These are phyloP conservation scores for Pulveroboletus sp. DNA, from an alignment of 768 basidiomycete species.

Conservation along the genomic window DNA sequence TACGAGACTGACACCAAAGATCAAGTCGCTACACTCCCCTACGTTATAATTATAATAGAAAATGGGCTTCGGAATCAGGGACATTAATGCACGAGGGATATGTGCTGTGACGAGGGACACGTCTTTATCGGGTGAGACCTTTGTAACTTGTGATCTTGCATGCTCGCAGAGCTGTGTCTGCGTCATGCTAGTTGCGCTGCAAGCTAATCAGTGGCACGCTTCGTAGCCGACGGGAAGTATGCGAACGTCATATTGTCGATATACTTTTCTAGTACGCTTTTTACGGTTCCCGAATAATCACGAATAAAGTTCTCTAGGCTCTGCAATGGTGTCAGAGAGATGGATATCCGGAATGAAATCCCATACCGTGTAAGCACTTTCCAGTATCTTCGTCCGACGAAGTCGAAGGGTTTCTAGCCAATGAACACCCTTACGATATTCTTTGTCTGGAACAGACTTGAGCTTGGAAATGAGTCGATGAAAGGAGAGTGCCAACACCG, in stretches of 20 bases:
- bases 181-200: slow-evolving; percentile 75
- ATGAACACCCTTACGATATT: slow-evolving; percentile 85
- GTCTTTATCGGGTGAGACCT: slow-evolving; percentile 71
- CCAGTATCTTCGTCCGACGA: slow-evolving; percentile 74
- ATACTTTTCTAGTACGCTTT: slow-evolving; percentile 65
- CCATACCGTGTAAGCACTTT: slow-evolving; percentile 73
- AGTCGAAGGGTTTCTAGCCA: slow-evolving; percentile 90
- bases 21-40: slow-evolving; percentile 82
- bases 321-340: slow-evolving; percentile 36
- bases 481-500: slow-evolving; percentile 15
- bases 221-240: neutral
- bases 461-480: neutral
- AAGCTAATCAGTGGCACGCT: neutral
- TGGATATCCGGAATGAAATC: neutral
- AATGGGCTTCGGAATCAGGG: slow-evolving; percentile 64
- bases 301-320: slow-evolving; percentile 77
- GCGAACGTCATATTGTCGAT: slow-evolving; percentile 68
- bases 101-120: slow-evolving; percentile 49
- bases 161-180: slow-evolving; percentile 71
- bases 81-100: slow-evolving; percentile 59
- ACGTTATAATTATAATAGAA: slow-evolving; percentile 76
- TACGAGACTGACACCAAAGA: slow-evolving; percentile 83
- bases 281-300: slow-evolving; percentile 64
- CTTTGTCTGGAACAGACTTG: slow-evolving; percentile 56
- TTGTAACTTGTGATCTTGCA: slow-evolving; percentile 54